Base-by-base conservation (phyloP, 176 grass and related monocot species). In the Carex pumila region DNA sequence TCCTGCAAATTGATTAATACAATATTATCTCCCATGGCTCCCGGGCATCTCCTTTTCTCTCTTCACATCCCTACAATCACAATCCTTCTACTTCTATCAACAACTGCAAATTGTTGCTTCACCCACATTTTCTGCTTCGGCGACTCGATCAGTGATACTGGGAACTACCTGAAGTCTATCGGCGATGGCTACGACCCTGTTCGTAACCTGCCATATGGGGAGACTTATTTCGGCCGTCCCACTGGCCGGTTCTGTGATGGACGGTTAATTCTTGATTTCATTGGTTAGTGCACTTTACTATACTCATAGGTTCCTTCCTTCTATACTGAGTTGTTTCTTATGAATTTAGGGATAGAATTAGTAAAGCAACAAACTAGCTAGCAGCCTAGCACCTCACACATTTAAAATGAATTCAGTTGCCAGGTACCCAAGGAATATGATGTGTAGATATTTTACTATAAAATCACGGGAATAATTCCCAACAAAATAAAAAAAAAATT, bases 251-350 rank as follows among this genome's bases (percentile, higher is more conserved):
- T 87, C 5, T 92, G 87, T 41, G 83, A 97, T 70, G 94, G 94
- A 12, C 94, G 94, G 31, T 81, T 97, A 71, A 86, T 97, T 73
- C 86, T 97, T 61, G 94, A 97, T 90, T 97, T 97, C 88, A 89
- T 97, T 61, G 90, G 94, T 97, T 64, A 84, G 89, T 82, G 25
- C 19, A 39, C 6, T 17, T 29, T 79, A 39, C 37, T 39, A 34
- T 34, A 39, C 37, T 39, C 37, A 6, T 39, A 39, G 37, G 37
- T 5, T 39, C 37, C 37, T 39, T 39, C 37, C 5, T 5, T 39
- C 4, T 39, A 39, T 39, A 32, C 22, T 59, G 18, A n/a, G 18
- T 59, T n/a, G 57, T 6, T n/a, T 59, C 5, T 60, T 68, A 19
- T 71, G 34, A 70, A 70, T 41, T 70, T 70, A 7, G 34, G 34